These are phyloP conservation scores for Claviceps humidiphila DNA, from an alignment of 2,329 filamentous ascomycete species.

Conservation along the genomic window DNA sequence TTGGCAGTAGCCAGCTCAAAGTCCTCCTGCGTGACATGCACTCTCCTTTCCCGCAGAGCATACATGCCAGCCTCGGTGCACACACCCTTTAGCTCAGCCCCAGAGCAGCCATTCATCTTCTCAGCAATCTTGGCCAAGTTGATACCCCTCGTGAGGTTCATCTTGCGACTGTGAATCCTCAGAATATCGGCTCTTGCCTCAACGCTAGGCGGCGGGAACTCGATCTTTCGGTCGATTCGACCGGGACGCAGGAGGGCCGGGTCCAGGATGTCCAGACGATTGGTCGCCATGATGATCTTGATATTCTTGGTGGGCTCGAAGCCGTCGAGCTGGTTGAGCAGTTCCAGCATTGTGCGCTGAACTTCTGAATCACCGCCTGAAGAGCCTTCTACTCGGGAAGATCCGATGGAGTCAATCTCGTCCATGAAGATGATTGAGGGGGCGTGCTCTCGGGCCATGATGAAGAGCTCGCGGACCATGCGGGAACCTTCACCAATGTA, in stretches of 20 bases:
- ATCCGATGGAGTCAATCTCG: conserved; percentile 97
- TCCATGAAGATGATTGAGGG: conserved; percentile 99
- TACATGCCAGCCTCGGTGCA: conserved; percentile 99
- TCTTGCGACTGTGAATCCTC: conserved; percentile 91
- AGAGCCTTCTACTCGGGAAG: conserved; percentile 88
- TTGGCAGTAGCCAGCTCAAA: conserved; percentile 97
- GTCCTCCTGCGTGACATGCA: conserved; percentile 97
- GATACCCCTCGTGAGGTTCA: conserved; percentile 96
- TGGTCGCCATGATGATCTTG: conserved; percentile 99
- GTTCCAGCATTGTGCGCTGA: conserved; percentile 94
- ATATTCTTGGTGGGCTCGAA: conserved; percentile 99
- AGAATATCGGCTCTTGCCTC: conserved; percentile 96
- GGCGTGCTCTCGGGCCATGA: conserved; percentile 97
- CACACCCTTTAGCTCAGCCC: conserved; percentile 94
- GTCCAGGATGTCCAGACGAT: conserved; percentile 93
- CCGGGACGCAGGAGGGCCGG: conserved; percentile 90
- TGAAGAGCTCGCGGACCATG: conserved; percentile 97
- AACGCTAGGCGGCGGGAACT: conserved; percentile 92
- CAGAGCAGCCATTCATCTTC: conserved; percentile 99
- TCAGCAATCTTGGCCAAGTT: conserved; percentile 97
- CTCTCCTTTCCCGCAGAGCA: conserved; percentile 82
- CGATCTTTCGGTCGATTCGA: conserved; percentile 96
- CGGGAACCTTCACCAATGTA: conserved; percentile 97
- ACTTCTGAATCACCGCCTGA: conserved; percentile 95
- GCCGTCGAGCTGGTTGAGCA: conserved; percentile 95